Evolutionary conservation across 2,329 filamentous ascomycete species (phyloP), one percentile per base, ranked within the genome.

Genomic region (Verticillium nubilum): DNA sequence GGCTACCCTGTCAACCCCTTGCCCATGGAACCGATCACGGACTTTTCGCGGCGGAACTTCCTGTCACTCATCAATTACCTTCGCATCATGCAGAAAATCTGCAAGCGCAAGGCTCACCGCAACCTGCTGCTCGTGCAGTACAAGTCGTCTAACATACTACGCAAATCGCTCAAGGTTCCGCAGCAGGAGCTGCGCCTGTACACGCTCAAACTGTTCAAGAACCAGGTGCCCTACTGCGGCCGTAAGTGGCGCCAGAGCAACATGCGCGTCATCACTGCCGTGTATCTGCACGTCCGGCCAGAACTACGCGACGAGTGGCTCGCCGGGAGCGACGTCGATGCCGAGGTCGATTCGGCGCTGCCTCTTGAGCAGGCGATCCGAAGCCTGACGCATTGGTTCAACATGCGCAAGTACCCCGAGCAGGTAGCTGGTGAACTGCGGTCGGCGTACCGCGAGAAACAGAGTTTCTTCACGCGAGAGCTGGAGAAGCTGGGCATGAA

Each of bases 201-300:
- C 78, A 97, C 95, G 0, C 85, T 99, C 66, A 99, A 99, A 76
- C 83, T 99, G 0, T 98, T 98, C 86, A 99, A 99, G 75, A 95
- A 92, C 62, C 95, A 99, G 74, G 95, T 99, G 4, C 95, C 95
- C 1, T 99, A 97, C 79, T 98, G 94, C 73, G 94, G 95, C 25
- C 88, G 95, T 52, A 99, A 99, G 77, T 99, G 95, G 95, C 88
- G 95, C 15, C 95, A 98, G 77, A 88, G 87, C 67, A 98, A 99
- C 74, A 99, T 99, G 95, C 90, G 94, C 59, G 93, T 98, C 69
- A 99, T 99, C 70, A 99, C 95, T 0, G 92, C 93, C 3, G 91
- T 99, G 1, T 99, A 97, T 73, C 80, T 99, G 55, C 91, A 97
- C 75, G 97, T 94, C 70, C 84, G 92, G 7, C 94, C 94, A 0